phyloP scores from a whole-genome alignment of 2,329 filamentous ascomycete species.

The Phialophora verrucosa region DNA sequence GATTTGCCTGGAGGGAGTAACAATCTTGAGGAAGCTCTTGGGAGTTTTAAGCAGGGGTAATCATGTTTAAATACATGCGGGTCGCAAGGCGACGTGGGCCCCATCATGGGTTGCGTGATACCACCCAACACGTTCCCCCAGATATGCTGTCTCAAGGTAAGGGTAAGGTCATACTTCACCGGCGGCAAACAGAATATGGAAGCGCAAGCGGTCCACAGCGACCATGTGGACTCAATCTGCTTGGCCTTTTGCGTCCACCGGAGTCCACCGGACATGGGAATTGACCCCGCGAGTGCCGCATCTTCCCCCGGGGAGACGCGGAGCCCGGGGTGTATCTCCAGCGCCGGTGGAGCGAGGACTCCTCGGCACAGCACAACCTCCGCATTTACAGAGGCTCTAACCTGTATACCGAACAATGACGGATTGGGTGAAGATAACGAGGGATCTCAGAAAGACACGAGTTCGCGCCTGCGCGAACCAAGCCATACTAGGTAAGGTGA shows the following conservation, averaged over 20 bases:
- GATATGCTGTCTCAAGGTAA: background rate
- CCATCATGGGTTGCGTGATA: background rate
- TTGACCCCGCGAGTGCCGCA: background rate
- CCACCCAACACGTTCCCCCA: background rate
- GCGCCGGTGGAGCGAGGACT: background rate
- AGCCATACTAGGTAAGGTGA: background rate
- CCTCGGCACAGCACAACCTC: background rate
- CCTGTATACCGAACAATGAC: background rate
- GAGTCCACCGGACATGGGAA: background rate
- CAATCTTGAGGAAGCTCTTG: background rate
- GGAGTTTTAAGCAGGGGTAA: background rate
- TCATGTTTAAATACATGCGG: conserved; percentile 1
- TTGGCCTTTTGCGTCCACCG: background rate
- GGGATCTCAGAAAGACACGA: background rate
- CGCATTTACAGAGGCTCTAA: background rate
- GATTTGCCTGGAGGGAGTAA: background rate
- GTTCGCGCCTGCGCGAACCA: background rate
- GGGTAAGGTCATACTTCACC: background rate
- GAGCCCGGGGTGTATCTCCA: background rate
- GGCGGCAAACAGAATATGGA: background rate
- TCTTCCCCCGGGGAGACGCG: background rate
- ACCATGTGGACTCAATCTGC: background rate
- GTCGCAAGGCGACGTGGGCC: background rate
- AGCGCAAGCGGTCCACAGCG: background rate
- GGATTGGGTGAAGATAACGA: background rate